Base-by-base conservation (phyloP, 2,329 filamentous ascomycete species). In the Apiospora sp. region DNA sequence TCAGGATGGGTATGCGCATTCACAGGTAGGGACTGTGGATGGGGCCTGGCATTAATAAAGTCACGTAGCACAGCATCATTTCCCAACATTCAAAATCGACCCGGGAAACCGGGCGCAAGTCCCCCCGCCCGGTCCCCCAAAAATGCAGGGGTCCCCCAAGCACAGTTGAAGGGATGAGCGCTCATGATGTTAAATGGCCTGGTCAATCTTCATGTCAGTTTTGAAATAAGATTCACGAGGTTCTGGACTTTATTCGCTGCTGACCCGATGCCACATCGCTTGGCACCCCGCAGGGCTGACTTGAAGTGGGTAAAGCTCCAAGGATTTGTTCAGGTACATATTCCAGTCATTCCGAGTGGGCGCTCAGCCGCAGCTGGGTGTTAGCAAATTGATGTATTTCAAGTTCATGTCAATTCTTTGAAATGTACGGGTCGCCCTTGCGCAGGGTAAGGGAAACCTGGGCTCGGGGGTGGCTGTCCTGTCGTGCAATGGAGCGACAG, bases 241-340 rank as follows among this genome's bases (percentile, higher is more conserved):
- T 14, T 14, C 49, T 24, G n/a, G 49, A 41, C 12, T 51, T 51
- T n/a, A 22, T 24, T 27, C 10, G n/a, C 10, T 14, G 10, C 13
- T 24, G 49, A 22, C 49, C 24, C 1, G 8, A 51, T 51, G 49
- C n/a, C 49, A 24, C n/a, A 24, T 51, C 10, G 49, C 49, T 51
- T 27, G 49, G 49, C 49, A 51, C n/a, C n/a, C 49, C 49, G 49
- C 49, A 51, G 49, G 49, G 49, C 49, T 51, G 49, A 51, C n/a
- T 51, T 19, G 49, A n/a, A 12, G 19, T 49, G 46, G 22, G 2
- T n/a, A n/a, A n/a, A n/a, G 46, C 46, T n/a, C n/a, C 22, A 10
- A 37, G 37, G 37, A n/a, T 46, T 19, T 46, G 44, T 30, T 4
- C 2, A 30, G 2, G 27, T 30, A 30, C 27, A 30, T 30, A 46